Evolutionary conservation across 345 rosid genomes (phyloP).

Genomic region (Firmiana major): DNA sequence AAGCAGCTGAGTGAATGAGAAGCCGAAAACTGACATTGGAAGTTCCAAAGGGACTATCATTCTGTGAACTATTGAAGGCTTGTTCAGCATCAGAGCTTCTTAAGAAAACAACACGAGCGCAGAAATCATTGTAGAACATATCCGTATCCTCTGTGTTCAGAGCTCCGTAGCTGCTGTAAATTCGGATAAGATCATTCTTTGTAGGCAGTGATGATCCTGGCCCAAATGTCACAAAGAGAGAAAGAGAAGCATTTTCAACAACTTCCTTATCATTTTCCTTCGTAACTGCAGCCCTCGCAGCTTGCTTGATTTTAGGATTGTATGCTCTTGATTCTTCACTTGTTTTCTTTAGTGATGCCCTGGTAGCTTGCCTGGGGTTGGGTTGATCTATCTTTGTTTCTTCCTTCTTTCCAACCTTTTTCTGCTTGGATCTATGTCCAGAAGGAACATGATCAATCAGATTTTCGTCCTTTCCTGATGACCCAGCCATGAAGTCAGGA

Average conservation of each 20-base stretch:
- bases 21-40: conserved; percentile 38
- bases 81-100: conserved; percentile 53
- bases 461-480: conserved; percentile 20
- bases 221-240: conserved; percentile 56
- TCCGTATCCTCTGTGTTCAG: conserved; percentile 45
- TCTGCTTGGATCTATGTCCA: conserved; percentile 15
- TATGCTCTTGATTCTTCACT: conserved; percentile 11
- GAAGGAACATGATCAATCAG: conserved; percentile 22
- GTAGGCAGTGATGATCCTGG: conserved; percentile 60
- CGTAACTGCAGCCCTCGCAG: conserved; percentile 12
- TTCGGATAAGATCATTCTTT: conserved; percentile 47
- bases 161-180: conserved; percentile 51
- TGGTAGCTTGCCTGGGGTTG: conserved; percentile 5
- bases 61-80: conserved; percentile 54
- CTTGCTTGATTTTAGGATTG: conserved; percentile 23
- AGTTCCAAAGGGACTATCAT: conserved; percentile 39
- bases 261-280: conserved; percentile 21
- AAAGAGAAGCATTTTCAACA: conserved; percentile 31
- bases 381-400: conserved; percentile 17
- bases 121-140: conserved; percentile 33
- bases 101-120: conserved; percentile 48
- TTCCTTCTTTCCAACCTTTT: conserved; percentile 25
- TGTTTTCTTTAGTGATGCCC: conserved; percentile 17
- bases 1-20: conserved; percentile 13
- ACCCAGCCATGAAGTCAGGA: conserved; percentile 23